phyloP scores from a whole-genome alignment of 306 rosid genomes.

The Vigna radiata region DNA sequence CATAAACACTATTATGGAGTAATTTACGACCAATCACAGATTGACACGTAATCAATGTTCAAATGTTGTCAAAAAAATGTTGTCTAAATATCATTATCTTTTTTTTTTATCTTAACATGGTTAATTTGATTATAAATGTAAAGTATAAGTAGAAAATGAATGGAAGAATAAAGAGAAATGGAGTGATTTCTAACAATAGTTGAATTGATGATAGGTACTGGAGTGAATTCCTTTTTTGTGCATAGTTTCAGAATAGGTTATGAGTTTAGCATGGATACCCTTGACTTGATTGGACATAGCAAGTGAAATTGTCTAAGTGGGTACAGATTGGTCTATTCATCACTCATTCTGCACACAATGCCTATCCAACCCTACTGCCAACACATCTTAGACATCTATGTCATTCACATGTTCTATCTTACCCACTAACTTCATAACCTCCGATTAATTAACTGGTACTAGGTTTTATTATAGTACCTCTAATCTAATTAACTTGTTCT shows the following conservation, averaged over 20 bases:
- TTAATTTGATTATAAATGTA: too few relatives aligned
- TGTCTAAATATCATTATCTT: too few relatives aligned
- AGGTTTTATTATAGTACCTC: too few relatives aligned
- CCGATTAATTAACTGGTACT: too few relatives aligned
- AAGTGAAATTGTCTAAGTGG: slow-evolving; percentile 28
- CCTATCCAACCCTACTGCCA: background rate
- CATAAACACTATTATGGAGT: too few relatives aligned
- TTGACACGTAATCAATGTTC: too few relatives aligned
- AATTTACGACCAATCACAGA: too few relatives aligned
- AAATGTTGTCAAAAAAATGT: too few relatives aligned
- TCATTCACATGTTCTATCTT: background rate
- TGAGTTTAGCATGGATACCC: background rate
- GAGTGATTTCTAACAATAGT: background rate
- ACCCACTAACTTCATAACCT: too few relatives aligned
- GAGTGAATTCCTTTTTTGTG: background rate
- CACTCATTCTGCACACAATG: slow-evolving; percentile 35
- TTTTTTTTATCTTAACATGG: too few relatives aligned
- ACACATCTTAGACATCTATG: background rate
- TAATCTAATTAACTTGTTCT: too few relatives aligned
- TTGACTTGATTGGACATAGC: slow-evolving; percentile 45
- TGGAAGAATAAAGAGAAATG: background rate
- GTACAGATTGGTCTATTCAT: slow-evolving; percentile 41
- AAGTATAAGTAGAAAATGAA: too few relatives aligned
- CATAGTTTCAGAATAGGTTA: background rate
- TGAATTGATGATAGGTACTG: background rate